These are phyloP conservation scores for Pilaira anomala DNA, from an alignment of 192 early-diverging fungal species.

Conservation along the genomic window DNA sequence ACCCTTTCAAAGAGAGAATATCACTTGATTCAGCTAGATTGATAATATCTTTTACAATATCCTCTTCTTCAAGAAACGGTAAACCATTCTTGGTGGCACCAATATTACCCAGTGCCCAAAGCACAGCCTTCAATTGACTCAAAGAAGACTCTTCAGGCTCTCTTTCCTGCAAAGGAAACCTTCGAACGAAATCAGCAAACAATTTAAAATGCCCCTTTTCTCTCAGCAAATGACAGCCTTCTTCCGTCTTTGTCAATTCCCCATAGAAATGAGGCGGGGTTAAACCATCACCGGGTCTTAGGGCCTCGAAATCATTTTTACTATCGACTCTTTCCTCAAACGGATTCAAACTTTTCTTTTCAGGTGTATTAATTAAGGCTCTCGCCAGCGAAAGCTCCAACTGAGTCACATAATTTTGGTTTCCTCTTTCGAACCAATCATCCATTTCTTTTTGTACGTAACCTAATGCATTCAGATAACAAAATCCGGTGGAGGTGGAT, in stretches of 20 bases:
- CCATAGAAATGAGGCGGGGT: slow-evolving; percentile 78
- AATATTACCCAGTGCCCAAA: slow-evolving; percentile 85
- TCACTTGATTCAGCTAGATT: slow-evolving; percentile 63
- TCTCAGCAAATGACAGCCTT: slow-evolving; percentile 64
- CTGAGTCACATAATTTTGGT: slow-evolving; percentile 63
- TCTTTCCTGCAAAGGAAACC: slow-evolving; percentile 40
- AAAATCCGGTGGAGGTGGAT: slow-evolving; percentile 68
- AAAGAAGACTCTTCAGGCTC: slow-evolving; percentile 41
- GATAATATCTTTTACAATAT: slow-evolving; percentile 70
- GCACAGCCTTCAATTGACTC: slow-evolving; percentile 61
- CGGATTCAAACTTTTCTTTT: slow-evolving; percentile 25
- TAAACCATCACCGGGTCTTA: slow-evolving; percentile 39
- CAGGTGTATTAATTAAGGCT: slow-evolving; percentile 37
- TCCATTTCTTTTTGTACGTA: slow-evolving; percentile 77
- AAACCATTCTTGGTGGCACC: slow-evolving; percentile 64
- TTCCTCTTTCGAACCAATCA: slow-evolving; percentile 69
- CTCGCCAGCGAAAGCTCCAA: slow-evolving; percentile 61
- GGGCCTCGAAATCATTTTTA: slow-evolving; percentile 34
- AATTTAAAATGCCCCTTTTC: slow-evolving; percentile 63
- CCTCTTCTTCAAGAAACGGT: slow-evolving; percentile 66
- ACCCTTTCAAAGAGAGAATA: slow-evolving; percentile 75
- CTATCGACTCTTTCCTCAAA: slow-evolving; percentile 43
- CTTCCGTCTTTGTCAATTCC: slow-evolving; percentile 69
- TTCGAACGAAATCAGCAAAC: slow-evolving; percentile 59
- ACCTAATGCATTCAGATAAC: slow-evolving; percentile 62